phyloP scores from a whole-genome alignment of 2,329 filamentous ascomycete genomes.

The Penicillium occitanis region DNA sequence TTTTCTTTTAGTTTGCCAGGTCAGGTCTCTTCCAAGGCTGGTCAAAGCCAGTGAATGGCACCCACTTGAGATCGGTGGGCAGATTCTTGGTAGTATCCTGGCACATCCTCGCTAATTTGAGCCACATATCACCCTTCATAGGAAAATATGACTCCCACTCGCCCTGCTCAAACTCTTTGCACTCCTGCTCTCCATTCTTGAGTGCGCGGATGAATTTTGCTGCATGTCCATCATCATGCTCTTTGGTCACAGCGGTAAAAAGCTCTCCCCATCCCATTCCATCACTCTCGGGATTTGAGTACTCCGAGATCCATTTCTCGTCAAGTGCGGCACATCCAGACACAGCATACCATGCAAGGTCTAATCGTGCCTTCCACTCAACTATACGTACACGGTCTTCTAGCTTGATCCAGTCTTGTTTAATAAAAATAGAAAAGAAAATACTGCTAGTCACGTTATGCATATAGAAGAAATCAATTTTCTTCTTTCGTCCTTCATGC shows the following conservation, averaged over 20 bases:
- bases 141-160: conserved; percentile 21
- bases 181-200: conserved; percentile 33
- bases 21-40: neutral
- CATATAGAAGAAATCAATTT: conserved; percentile 20
- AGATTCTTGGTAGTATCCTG: conserved; percentile 24
- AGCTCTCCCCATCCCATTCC: conserved; percentile 31
- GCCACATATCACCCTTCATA: conserved; percentile 29
- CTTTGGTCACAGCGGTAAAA: conserved; percentile 25
- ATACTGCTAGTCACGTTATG: conserved; percentile 38
- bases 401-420: conserved; percentile 35
- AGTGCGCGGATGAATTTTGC: conserved; percentile 38
- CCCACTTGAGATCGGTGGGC: neutral
- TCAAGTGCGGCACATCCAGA: conserved; percentile 24
- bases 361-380: conserved; percentile 29
- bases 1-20: neutral
- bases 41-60: neutral
- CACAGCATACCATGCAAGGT: conserved; percentile 28
- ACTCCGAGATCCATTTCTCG: conserved; percentile 23
- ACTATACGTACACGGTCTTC: conserved; percentile 29
- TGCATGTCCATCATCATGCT: conserved; percentile 39
- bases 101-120: conserved; percentile 26
- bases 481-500: neutral
- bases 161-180: conserved; percentile 23
- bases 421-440: conserved; percentile 32
- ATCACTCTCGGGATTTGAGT: conserved; percentile 22